phyloP scores from a whole-genome alignment of 306 rosid genomes.

The Vigna nakashimae region DNA sequence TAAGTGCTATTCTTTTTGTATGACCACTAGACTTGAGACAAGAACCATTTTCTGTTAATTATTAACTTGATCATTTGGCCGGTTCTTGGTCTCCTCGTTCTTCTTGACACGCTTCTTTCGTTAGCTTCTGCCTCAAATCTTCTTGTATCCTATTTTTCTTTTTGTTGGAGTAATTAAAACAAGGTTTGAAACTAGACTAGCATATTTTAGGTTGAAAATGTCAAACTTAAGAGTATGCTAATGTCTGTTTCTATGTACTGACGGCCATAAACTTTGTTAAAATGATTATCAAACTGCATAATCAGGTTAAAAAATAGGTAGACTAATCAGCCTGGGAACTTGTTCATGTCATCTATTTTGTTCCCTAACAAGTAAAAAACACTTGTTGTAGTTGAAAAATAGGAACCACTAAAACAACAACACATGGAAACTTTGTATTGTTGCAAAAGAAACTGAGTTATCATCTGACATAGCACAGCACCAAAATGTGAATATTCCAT shows the following conservation, averaged over 20 bases:
- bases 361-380: neutral
- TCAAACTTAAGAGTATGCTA: neutral
- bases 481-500: neutral
- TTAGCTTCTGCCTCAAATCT: neutral
- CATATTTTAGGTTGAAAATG: neutral
- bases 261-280: neutral
- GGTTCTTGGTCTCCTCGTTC: constrained; percentile 7
- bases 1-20: constrained; percentile 26
- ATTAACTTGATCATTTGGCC: neutral
- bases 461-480: neutral
- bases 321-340: neutral
- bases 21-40: neutral
- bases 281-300: neutral
- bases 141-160: neutral
- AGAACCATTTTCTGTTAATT: neutral
- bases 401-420: neutral
- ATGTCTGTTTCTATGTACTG: neutral
- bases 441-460: neutral
- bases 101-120: neutral
- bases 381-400: neutral
- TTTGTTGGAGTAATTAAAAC: neutral
- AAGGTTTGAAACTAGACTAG: neutral
- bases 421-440: neutral
- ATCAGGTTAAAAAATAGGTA: neutral
- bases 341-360: constrained; percentile 2